phyloP scores from a whole-genome alignment of 805 yeast species.

The Candida saitoana region DNA sequence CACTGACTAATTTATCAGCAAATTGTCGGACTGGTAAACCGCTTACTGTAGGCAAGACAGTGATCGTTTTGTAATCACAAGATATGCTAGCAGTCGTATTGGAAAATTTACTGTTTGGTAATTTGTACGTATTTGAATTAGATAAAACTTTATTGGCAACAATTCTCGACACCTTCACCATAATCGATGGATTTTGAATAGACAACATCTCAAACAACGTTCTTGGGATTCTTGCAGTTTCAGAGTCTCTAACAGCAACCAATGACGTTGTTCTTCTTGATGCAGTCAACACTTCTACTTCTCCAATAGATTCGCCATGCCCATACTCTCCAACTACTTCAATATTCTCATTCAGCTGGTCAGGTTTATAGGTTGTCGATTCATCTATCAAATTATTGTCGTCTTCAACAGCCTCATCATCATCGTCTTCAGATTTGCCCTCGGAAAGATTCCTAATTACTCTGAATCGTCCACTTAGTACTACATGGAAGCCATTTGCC shows the following conservation, averaged over 20 bases:
- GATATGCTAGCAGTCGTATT: conserved; percentile 25
- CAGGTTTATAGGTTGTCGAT: conserved; percentile 2
- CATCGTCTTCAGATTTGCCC: conserved; percentile 8
- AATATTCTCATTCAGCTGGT: conserved; percentile 16
- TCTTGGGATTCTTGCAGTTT: conserved; percentile 88
- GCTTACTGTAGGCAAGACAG: conserved; percentile 71
- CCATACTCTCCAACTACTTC: conserved; percentile 72
- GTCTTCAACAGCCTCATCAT: conserved; percentile 6
- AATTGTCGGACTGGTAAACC: conserved; percentile 88
- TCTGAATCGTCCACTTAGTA: conserved; percentile 82
- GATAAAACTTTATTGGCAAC: conserved; percentile 59
- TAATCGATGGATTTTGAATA: conserved; percentile 78
- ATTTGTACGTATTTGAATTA: conserved; percentile 9
- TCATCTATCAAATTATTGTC: conserved; percentile 21
- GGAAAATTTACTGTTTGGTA: conserved; percentile 10
- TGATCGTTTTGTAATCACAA: conserved; percentile 71
- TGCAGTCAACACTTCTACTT: conserved; percentile 87
- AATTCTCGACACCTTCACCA: conserved; percentile 83
- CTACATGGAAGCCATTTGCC: conserved; percentile 88
- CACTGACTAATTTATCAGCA: conserved; percentile 67
- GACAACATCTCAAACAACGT: conserved; percentile 82
- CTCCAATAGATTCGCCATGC: conserved; percentile 93
- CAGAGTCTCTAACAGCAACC: conserved; percentile 89
- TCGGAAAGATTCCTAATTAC: conserved; percentile 40
- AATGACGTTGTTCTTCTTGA: conserved; percentile 63